Conservation (phyloP, 331 rosid genomes). For the Prunus yedoensis region DNA sequence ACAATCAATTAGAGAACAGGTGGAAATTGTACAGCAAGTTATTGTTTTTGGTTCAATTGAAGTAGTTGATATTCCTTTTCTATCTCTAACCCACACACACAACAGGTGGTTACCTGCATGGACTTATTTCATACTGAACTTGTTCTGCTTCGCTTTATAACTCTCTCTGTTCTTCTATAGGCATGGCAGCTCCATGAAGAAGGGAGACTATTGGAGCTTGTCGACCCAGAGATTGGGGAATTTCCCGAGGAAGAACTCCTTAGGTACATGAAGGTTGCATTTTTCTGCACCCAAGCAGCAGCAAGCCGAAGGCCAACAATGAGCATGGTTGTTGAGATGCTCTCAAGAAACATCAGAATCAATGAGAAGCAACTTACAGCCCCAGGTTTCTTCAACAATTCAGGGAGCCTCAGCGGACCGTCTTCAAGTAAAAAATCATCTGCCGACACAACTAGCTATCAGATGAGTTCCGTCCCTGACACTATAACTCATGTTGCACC, state of each 20-base stretch:
- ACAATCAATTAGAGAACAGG: too few species aligned
- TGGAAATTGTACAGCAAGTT: too few species aligned
- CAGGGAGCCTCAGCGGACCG: conserved; percentile 36
- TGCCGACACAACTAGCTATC: conserved; percentile 29
- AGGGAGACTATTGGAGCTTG: conserved; percentile 62
- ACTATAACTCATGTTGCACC: conserved; percentile 60
- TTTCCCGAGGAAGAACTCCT: conserved; percentile 65
- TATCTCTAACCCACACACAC: too few species aligned
- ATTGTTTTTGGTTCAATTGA: too few species aligned
- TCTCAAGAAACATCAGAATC: conserved; percentile 62
- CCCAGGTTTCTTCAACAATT: conserved; percentile 69
- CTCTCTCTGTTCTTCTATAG: conserved; percentile 32
- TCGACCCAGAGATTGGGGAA: conserved; percentile 60
- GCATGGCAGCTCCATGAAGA: conserved; percentile 90
- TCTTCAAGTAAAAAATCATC: conserved; percentile 38
- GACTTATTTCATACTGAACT: not conserved
- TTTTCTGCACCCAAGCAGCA: conserved; percentile 82
- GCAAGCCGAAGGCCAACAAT: conserved; percentile 77
- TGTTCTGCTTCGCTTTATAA: not conserved
- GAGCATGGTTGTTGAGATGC: conserved; percentile 80
- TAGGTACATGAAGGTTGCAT: conserved; percentile 84
- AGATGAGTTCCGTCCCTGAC: conserved; percentile 37
- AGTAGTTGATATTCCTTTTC: too few species aligned
- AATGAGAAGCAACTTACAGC: conserved; percentile 72
- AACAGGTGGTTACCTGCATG: too few species aligned